phyloP scores from a whole-genome alignment of 352 stramenopile genomes.

The Elongisporangium undulatum region DNA sequence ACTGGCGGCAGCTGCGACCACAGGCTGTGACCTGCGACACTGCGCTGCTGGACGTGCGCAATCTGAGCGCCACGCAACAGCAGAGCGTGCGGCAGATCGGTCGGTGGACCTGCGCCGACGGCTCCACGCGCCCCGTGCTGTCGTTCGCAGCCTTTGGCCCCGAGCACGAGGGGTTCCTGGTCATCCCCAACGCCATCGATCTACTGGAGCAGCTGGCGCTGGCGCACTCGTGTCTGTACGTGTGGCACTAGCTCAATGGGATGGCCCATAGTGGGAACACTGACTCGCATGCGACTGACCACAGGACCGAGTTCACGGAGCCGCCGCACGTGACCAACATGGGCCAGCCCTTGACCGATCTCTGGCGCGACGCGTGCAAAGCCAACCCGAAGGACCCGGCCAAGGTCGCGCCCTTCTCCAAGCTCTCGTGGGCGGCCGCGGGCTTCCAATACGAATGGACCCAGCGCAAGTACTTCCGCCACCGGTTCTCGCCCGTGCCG shows the following conservation, averaged over 20 bases:
- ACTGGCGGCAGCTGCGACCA: conserved; percentile 43
- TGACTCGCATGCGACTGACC: not conserved
- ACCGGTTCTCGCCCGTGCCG: conserved; percentile 52
- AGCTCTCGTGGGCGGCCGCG: conserved; percentile 65
- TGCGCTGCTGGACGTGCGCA: conserved; percentile 34
- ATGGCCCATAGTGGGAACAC: not conserved
- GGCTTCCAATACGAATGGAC: conserved; percentile 86
- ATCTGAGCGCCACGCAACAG: conserved; percentile 23
- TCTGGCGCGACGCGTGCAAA: conserved; percentile 47
- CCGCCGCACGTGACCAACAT: conserved; percentile 76
- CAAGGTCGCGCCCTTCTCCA: conserved; percentile 37
- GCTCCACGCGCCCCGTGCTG: conserved; percentile 32
- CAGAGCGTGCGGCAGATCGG: conserved; percentile 26
- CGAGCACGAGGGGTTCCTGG: conserved; percentile 52
- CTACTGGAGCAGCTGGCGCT: conserved; percentile 42
- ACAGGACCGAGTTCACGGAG: conserved; percentile 64
- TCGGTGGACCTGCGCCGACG: conserved; percentile 26
- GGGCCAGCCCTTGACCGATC: conserved; percentile 34
- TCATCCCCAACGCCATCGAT: conserved; percentile 60
- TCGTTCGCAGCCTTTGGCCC: conserved; percentile 39
- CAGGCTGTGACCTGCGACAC: conserved; percentile 21
- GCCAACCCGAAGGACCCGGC: conserved; percentile 33
- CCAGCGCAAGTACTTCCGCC: conserved; percentile 52
- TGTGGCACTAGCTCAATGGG: not conserved
- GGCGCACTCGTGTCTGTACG: conserved; percentile 53